Base-by-base conservation (phyloP, 495 filamentous ascomycete species). In the Amniculicola lignicola region DNA sequence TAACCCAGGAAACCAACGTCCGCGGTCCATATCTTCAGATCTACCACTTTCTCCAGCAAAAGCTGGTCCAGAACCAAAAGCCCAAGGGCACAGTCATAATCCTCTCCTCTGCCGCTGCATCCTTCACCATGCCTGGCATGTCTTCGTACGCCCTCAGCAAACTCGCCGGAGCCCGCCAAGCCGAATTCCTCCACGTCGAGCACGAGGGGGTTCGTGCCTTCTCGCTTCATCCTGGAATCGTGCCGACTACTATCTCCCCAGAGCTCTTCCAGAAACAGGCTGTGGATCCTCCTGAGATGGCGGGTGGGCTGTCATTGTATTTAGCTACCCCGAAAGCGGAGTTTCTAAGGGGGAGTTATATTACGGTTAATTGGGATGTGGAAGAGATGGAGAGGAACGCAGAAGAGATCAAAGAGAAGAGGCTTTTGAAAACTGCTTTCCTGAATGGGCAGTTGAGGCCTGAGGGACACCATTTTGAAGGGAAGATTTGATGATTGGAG, bases 361-460 rank as follows among this genome's bases (percentile, higher is more conserved):
- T 62, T 6, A 39, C 21, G 10, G 62, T 55, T 0, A 62, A 59
- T 31, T 65, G 58, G 58, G 53, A 57, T 41, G 53, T 65, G 11
- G 61, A 64, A 29, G 61, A 64, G 14, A 35, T 64, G 36, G 45
- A 62, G 43, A 41, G 29, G 24, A 42, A 43, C 16, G 47, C 49
- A 7, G 53, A 44, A 1, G 62, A 65, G 42, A 65, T 65, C 21
- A 41, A 35, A 7, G 36, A 49, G n/a, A 44, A 62, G 36, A 25
- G 36, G 16, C 36, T 61, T 11, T 40, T 65, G 19, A 49, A 36
- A 9, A 36, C 25, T 10, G 39, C 29, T 31, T 47, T 47, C 21
- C 37, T 63, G 11, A 60, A 54, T 16, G 55, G 21, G 0, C 38
- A 63, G 43, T 25, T 63, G 4, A 57, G 55, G 1, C 42, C 52